A percentile compares a stretch with the other conserved stretches of the same genome.
Evolutionary conservation across 495 filamentous ascomycete species (phyloP).

Genomic region (Oidiodendron maius): DNA sequence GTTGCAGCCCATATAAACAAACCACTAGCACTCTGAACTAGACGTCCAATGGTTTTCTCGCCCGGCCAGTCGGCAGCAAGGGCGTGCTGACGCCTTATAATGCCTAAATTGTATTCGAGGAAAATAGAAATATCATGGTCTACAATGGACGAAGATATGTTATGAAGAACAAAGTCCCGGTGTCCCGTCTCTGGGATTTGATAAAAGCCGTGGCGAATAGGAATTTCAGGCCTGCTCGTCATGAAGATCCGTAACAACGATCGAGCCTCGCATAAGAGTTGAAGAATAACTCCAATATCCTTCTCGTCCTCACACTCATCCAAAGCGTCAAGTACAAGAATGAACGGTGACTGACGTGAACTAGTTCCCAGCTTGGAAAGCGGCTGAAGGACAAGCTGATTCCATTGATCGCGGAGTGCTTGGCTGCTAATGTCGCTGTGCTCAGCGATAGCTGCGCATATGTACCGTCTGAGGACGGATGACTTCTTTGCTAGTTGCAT

Average conservation of each 20-base stretch:
- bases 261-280: constrained; percentile 16
- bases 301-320: constrained; percentile 21
- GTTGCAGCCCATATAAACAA: no score
- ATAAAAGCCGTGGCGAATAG: constrained; percentile 10
- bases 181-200: constrained; percentile 5
- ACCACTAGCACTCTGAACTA: constrained; percentile 8
- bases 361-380: constrained; percentile 13
- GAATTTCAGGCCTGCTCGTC: constrained; percentile 29
- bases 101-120: constrained; percentile 10
- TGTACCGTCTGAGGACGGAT: constrained; percentile 2
- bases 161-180: background rate
- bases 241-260: constrained; percentile 14
- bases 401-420: constrained; percentile 15
- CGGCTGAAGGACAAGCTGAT: constrained; percentile 15
- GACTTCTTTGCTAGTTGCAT: constrained; percentile 1
- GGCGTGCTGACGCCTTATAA: background rate
- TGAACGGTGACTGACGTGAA: background rate
- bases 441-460: constrained; percentile 14
- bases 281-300: constrained; percentile 14
- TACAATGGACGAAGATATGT: no score
- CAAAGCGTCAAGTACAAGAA: constrained; percentile 19
- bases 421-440: constrained; percentile 11
- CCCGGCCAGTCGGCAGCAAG: constrained; percentile 1
- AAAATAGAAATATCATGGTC: constrained; percentile 4
- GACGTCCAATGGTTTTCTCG: background rate